Conservation (phyloP, 2,329 filamentous ascomycete genomes). For the Microascus cirrosus region DNA sequence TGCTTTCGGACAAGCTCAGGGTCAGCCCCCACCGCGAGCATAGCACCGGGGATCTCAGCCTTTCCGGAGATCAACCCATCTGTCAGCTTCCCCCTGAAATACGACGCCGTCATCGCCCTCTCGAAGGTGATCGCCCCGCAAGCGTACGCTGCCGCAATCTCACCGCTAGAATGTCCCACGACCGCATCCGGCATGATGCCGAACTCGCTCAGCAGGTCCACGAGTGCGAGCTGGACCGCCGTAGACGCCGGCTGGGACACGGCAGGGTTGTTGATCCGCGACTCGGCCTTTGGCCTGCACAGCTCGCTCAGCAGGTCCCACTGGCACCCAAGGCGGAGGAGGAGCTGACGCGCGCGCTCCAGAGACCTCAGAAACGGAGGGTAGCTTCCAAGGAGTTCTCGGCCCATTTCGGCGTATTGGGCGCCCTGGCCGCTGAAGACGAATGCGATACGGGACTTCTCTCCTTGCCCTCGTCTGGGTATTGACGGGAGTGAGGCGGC, state of each 20-base stretch:
- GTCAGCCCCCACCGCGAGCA: not conserved
- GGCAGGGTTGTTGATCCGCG: slow-evolving; percentile 9
- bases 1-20: not conserved
- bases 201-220: slow-evolving; percentile 20
- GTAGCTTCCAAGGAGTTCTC: slow-evolving; percentile 2
- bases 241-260: slow-evolving; percentile 27
- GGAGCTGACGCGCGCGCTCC: not conserved
- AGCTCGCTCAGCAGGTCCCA: not conserved
- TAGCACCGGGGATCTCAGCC: not conserved
- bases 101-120: not conserved
- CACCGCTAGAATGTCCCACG: slow-evolving; percentile 25
- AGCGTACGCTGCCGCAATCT: slow-evolving; percentile 25
- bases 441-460: not conserved
- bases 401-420: slow-evolving; percentile 1
- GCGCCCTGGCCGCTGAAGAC: slow-evolving; percentile 4
- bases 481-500: not conserved
- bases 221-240: slow-evolving; percentile 28
- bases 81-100: not conserved
- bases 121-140: slow-evolving; percentile 11
- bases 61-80: not conserved
- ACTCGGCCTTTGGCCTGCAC: not conserved
- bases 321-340: not conserved
- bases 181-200: slow-evolving; percentile 16
- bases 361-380: slow-evolving; percentile 8
- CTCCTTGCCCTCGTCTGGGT: not conserved